A percentile compares a stretch with the other conserved stretches of the same genome.
phyloP scores from a whole-genome alignment of 139 green algal genomes.

The Spirogloea muscicola region DNA sequence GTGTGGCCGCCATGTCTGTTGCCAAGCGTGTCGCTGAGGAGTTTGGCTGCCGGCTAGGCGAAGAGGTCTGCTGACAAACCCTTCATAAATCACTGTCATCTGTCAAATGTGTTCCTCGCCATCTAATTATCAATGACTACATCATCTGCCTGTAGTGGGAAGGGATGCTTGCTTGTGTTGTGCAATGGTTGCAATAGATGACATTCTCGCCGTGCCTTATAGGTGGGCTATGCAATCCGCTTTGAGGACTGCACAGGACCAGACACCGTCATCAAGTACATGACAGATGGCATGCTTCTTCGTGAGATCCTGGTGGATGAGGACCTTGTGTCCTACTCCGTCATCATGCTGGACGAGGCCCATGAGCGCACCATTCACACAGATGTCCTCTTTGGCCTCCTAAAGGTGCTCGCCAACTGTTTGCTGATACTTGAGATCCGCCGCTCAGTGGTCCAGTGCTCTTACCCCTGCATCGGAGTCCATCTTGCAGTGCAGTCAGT shows the following conservation, averaged over 20 bases:
- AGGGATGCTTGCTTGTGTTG: no score
- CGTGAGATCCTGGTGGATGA: slow-evolving; percentile 87
- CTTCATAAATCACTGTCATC: no score
- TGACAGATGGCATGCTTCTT: slow-evolving; percentile 96
- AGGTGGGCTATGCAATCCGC: slow-evolving; percentile 95
- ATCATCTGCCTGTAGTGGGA: no score
- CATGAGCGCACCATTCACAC: slow-evolving; percentile 97
- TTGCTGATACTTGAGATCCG: no score
- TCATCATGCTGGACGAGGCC: slow-evolving; percentile 96
- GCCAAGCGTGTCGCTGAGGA: slow-evolving; percentile 95
- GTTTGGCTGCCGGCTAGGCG: slow-evolving; percentile 64
- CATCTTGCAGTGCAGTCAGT: no score
- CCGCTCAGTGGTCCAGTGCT: no score
- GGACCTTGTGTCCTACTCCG: slow-evolving; percentile 66
- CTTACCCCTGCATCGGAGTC: no score
- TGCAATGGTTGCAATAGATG: no score
- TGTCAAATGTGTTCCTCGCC: no score
- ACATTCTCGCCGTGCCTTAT: no score
- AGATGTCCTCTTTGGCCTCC: slow-evolving; percentile 96
- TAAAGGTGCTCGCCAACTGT: slow-evolving; percentile 73
- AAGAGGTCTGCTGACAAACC: no score
- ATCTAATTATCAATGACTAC: no score
- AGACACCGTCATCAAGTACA: slow-evolving; percentile 93
- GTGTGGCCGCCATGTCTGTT: slow-evolving; percentile 92
- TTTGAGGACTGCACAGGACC: slow-evolving; percentile 91